Conservation (phyloP, 2,329 filamentous ascomycete species). For the Truncatella angustata region DNA sequence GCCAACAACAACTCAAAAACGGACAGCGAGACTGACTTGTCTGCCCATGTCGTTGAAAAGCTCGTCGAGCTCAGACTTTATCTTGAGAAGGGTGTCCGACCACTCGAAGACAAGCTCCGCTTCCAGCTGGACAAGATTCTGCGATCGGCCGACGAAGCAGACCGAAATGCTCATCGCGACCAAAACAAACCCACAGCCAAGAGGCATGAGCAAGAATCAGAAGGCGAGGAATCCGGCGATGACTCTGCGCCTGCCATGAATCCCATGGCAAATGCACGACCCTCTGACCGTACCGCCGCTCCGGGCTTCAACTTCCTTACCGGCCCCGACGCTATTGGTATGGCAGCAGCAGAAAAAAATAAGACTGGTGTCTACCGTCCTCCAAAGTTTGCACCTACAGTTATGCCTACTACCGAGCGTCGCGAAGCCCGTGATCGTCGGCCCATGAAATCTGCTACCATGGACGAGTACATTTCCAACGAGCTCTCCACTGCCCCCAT, state of each 20-base stretch:
- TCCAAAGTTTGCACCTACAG: constrained; percentile 81
- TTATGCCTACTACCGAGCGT: constrained; percentile 71
- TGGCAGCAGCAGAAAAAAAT: constrained; percentile 33
- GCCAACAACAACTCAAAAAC: constrained; percentile 15
- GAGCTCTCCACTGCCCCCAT: constrained; percentile 81
- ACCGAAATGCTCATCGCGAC: constrained; percentile 40
- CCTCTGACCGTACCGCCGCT: constrained; percentile 32
- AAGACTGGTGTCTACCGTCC: constrained; percentile 79
- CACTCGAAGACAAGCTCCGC: constrained; percentile 83
- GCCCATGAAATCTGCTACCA: constrained; percentile 72
- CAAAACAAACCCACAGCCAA: constrained; percentile 32
- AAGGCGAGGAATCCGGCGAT: constrained; percentile 24
- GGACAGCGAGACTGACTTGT: constrained; percentile 41
- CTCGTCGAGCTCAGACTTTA: constrained; percentile 91
- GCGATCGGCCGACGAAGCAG: constrained; percentile 76
- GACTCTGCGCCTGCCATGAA: constrained; percentile 27
- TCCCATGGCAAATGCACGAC: constrained; percentile 19
- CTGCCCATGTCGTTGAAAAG: constrained; percentile 74
- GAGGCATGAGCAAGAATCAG: constrained; percentile 35
- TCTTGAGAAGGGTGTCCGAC: constrained; percentile 87
- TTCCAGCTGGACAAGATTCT: constrained; percentile 97
- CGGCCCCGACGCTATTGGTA: constrained; percentile 28
- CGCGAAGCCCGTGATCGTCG: constrained; percentile 61
- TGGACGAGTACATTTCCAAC: constrained; percentile 87
- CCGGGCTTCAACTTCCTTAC: constrained; percentile 37